Evolutionary conservation across 306 rosid species (phyloP).

Genomic region (Bauhinia variegata): DNA sequence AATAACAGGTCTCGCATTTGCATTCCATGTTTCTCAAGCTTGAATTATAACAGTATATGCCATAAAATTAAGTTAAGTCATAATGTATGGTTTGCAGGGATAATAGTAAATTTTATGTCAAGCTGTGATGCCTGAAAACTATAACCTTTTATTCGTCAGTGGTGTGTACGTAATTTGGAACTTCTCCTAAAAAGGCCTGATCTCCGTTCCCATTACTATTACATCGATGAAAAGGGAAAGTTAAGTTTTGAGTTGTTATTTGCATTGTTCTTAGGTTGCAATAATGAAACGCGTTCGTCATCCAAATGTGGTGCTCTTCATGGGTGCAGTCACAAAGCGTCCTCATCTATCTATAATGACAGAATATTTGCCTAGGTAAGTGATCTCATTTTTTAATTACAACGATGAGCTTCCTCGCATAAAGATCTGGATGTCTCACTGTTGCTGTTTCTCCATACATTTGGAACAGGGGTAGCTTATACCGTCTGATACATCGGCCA

Average conservation of each 20-base stretch:
- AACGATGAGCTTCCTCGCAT: not conserved
- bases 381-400: slow-evolving; percentile 5
- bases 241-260: slow-evolving; percentile 32
- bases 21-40: slow-evolving; percentile 5
- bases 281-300: slow-evolving; percentile 98
- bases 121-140: slow-evolving; percentile 5
- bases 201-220: slow-evolving; percentile 6
- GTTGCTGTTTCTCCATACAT: slow-evolving; percentile 23
- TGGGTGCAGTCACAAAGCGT: slow-evolving; percentile 94
- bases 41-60: not conserved
- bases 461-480: slow-evolving; percentile 80
- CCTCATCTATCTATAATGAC: slow-evolving; percentile 94
- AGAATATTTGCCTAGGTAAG: slow-evolving; percentile 87
- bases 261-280: slow-evolving; percentile 67
- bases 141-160: slow-evolving; percentile 15
- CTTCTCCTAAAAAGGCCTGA: not conserved
- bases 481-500: slow-evolving; percentile 87
- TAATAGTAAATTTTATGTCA: not conserved
- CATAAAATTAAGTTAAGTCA: slow-evolving; percentile 16
- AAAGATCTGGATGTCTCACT: slow-evolving; percentile 19
- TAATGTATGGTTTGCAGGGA: not conserved
- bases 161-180: slow-evolving; percentile 25
- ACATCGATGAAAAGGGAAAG: not conserved
- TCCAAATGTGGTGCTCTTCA: slow-evolving; percentile 95
- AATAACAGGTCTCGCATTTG: too few species aligned